These are phyloP conservation scores for Kodamaea leandrae DNA, from an alignment of 805 yeast species.

Conservation along the genomic window DNA sequence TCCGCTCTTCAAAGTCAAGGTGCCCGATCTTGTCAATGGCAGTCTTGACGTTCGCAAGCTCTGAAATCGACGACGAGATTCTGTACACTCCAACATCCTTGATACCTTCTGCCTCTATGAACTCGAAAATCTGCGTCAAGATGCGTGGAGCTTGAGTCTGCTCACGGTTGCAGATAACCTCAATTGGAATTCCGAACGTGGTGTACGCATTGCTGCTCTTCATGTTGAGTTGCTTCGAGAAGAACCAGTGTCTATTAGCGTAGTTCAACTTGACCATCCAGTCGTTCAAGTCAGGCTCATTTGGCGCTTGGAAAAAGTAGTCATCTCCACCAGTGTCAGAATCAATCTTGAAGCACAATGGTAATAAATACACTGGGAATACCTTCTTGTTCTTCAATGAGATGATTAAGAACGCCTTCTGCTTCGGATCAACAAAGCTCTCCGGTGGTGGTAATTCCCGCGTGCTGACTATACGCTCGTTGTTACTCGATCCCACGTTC, in stretches of 20 bases:
- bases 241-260: conserved; percentile 56
- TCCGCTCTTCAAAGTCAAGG: conserved; percentile 47
- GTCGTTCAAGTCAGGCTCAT: conserved; percentile 60
- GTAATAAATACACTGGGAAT: conserved; percentile 52
- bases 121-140: conserved; percentile 62
- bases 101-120: conserved; percentile 81
- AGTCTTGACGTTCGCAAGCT: conserved; percentile 41
- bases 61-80: conserved; percentile 52
- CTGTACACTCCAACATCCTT: conserved; percentile 91
- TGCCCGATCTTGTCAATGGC: conserved; percentile 48
- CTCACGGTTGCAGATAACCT: conserved; percentile 72
- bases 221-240: conserved; percentile 37
- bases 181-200: conserved; percentile 86
- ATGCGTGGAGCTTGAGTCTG: conserved; percentile 59
- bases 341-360: conserved; percentile 49
- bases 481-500: conserved; percentile 36
- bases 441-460: conserved; percentile 59
- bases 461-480: conserved; percentile 48
- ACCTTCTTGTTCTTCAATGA: conserved; percentile 46
- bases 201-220: conserved; percentile 21
- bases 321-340: conserved; percentile 47
- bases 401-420: conserved; percentile 50
- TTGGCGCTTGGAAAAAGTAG: conserved; percentile 63
- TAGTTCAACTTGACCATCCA: conserved; percentile 61
- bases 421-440: conserved; percentile 36